Evolutionary conservation across 2,329 filamentous ascomycete species (phyloP), one percentile per base, ranked within the genome.

Genomic region (Alternaria hordeiaustralica): DNA sequence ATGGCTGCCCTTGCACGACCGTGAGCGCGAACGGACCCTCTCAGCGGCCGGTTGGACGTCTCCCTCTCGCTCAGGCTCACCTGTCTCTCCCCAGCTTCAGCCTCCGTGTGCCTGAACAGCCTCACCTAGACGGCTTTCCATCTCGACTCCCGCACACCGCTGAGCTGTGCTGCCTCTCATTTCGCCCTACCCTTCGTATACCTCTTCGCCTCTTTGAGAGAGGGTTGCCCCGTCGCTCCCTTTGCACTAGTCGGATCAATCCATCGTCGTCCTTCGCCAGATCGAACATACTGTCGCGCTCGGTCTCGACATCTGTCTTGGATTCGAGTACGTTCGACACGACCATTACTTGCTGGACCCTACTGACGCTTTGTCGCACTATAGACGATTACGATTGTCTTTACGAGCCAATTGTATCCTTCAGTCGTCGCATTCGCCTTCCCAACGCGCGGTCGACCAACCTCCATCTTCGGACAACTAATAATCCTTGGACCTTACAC

Each of bases 151-250:
- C 46, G 72, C 74, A 75, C 75, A 75, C 77, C 68, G 76, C 75
- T 73, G 74, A 60, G 76, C 75, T 72, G 76, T 77, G 75, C 73
- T 75, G 73, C 67, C 77, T 71, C 70, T 78, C 77, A 56, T 78
- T 78, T 71, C 55, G 60, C 57, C 67, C 55, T 61, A 58, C 65
- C 53, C 50, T 65, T 69, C 61, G 50, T 43, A 63, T 59, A 55
- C 55, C 50, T 46, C 23, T 54, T 44, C 61, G 58, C 71, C 76
- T 79, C 77, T 80, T 80, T 78, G 78, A 80, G 61, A 80, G 77
- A 79, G 74, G 50, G 66, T 69, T 53, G 46, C 58, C 63, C 64
- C 68, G 63, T 71, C 68, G 70, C 69, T 71, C 63, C 58, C 62
- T 47, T 66, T 66, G 64, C 64, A 63, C 66, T 58, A 60, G 65